Base-by-base conservation (phyloP, 345 rosid genomes). In the Rhodomyrtus tomentosa region DNA sequence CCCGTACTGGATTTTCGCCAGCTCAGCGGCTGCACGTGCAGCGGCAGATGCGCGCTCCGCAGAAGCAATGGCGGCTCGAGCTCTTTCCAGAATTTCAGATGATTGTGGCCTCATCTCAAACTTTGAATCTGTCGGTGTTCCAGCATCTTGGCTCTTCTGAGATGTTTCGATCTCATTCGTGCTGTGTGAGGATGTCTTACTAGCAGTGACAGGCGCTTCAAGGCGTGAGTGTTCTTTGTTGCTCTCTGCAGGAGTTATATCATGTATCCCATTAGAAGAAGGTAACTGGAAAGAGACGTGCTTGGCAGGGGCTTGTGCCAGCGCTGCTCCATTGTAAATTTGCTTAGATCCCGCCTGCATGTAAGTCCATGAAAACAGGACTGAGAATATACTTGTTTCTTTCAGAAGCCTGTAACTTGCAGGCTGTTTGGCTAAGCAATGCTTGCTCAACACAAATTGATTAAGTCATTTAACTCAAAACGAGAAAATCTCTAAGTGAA, bases 1-100 rank as follows among this genome's bases (percentile, higher is more conserved):
- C 84, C 88, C 87, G 76, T 89, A 93, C 29, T 92, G 84, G 73
- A 87, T 91, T 88, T 92, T 93, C 58, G 89, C 98, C 55, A 96
- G 92, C 56, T 89, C 92, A 13, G 95, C 98, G 82, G 99, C 98
- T 59, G 99, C 93, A 84, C 93, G 99, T 51, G 99, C 99, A 80
- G 95, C 89, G 25, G 95, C 93, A 27, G 93, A 85, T 83, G 98
- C 99, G 32, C 92, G 94, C 49, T 95, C 97, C 6, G 98, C 99
- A 58, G 88, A 88, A 80, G 98, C 95, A 88, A 96, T 89, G 82
- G 98, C 99, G 50, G 91, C 96, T 82, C 89, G 93, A 88, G 98
- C 99, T 91, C 32, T 91, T 90, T 92, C 98, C 94, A 95, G 85
- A 22, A 92, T 92, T 84, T 93, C 93, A 15, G 95, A 90, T 80